Evolutionary conservation across 2,329 filamentous ascomycete species (phyloP).

Genomic region (Diaporthe humulicola): DNA sequence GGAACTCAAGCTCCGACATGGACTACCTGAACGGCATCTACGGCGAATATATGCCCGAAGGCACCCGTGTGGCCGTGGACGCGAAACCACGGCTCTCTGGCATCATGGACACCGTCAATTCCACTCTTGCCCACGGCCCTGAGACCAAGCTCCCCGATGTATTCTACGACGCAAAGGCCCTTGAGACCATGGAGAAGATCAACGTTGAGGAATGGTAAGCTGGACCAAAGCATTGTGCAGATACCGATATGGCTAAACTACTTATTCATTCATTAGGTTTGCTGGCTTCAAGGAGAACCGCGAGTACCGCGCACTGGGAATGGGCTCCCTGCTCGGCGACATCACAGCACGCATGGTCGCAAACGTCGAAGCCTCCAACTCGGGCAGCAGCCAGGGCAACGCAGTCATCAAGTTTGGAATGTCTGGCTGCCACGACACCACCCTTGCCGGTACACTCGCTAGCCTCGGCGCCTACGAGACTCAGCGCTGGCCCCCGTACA

Average conservation of each 20-base stretch:
- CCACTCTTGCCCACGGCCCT: conserved; percentile 86
- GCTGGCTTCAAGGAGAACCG: conserved; percentile 84
- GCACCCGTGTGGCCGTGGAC: conserved; percentile 81
- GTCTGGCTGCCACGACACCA: conserved; percentile 94
- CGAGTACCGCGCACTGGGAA: conserved; percentile 91
- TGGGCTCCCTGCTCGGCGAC: conserved; percentile 88
- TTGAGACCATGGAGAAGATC: conserved; percentile 79
- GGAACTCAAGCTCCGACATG: conserved; percentile 86
- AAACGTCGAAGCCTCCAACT: conserved; percentile 69
- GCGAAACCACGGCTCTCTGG: conserved; percentile 86
- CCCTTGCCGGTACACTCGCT: conserved; percentile 82
- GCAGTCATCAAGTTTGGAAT: conserved; percentile 78
- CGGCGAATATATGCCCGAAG: conserved; percentile 87
- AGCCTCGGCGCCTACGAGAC: conserved; percentile 83
- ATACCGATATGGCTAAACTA: not conserved
- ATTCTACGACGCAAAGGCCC: conserved; percentile 85
- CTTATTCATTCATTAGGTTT: conserved; percentile 35
- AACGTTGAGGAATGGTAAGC: conserved; percentile 91
- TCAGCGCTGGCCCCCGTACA: conserved; percentile 90
- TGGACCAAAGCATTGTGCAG: not conserved
- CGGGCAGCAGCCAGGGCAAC: conserved; percentile 61
- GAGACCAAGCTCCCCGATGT: conserved; percentile 83
- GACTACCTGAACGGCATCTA: conserved; percentile 82
- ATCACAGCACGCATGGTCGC: conserved; percentile 81
- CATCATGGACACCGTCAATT: conserved; percentile 94